Conservation (phyloP, 257 asterid genomes). For the Nicotiana otophora region DNA sequence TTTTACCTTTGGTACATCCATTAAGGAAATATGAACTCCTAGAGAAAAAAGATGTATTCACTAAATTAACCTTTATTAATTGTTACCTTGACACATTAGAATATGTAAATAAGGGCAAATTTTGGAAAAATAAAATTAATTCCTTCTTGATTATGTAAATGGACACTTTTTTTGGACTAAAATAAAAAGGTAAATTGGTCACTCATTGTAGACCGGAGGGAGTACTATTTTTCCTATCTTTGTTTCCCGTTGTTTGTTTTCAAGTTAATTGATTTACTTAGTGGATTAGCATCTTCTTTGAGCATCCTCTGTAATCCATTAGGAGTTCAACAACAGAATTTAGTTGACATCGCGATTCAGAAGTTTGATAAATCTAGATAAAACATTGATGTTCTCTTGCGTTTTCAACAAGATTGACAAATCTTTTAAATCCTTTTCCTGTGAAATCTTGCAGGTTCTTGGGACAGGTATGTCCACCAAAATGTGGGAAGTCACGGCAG, state of each 20-base stretch:
- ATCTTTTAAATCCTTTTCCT: background rate
- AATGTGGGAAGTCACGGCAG: constrained; percentile 78
- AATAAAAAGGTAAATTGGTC: too few relatives aligned
- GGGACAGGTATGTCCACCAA: constrained; percentile 88
- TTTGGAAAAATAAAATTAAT: too few relatives aligned
- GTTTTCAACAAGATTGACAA: background rate
- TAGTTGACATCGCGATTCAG: background rate
- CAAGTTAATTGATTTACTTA: background rate
- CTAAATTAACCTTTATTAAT: too few relatives aligned
- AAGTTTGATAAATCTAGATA: background rate
- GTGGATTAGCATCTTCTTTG: background rate
- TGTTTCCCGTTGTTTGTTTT: background rate
- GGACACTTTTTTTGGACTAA: too few relatives aligned
- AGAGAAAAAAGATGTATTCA: too few relatives aligned
- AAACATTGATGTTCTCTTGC: background rate
- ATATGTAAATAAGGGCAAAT: too few relatives aligned
- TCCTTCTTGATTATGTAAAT: too few relatives aligned
- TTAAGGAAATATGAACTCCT: too few relatives aligned
- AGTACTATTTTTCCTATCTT: background rate
- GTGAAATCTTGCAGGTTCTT: constrained; percentile 51
- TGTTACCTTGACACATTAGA: too few relatives aligned
- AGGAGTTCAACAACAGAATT: background rate
- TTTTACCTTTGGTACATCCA: too few relatives aligned
- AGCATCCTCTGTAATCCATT: background rate
- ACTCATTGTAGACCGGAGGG: too few relatives aligned